Base-by-base conservation (phyloP, 768 basidiomycete genomes). In the Mycena venus region DNA sequence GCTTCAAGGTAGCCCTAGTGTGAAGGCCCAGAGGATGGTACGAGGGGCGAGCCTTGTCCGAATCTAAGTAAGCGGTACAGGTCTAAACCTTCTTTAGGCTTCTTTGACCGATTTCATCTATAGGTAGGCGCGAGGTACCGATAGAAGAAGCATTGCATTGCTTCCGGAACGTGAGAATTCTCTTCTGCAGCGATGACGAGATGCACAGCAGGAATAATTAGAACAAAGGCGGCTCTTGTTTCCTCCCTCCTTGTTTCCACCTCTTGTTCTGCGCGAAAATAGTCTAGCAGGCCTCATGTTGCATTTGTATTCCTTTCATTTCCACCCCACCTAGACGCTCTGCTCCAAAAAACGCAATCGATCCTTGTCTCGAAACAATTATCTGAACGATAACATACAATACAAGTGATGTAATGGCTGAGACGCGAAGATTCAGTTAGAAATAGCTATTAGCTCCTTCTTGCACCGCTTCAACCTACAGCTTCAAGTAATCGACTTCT, bases 331-430 rank as follows among this genome's bases (percentile, higher is more conserved):
- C n/a, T n/a, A 40, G 14, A 40, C 12, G 27, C 38, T 25, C 51
- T 32, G 17, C 11, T 31, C 5, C 66, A 29, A 19, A 47, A 47
- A 51, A 51, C 34, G 15, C 34, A 23, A 31, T 1, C 62, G 72
- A 73, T 73, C 49, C 65, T 73, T 73, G 72, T 73, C 72, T 71
- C 31, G 25, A 59, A 53, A 65, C 69, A 64, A 64, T 32, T 47
- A 67, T 29, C 40, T 53, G 55, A 31, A 47, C 56, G 42, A 38
- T 53, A 56, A 63, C 49, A 51, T 25, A 17, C 21, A 25, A 15
- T 32, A 64, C 25, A 58, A 23, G 53, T 72, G 42, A 72, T 64
- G 63, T 56, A 49, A 69, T 40, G 44, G 38, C 61, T 63, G 56
- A 10, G 62, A 71, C 62, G 27, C 55, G 31, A 42, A 62, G 21